Evolutionary conservation across 2,329 filamentous ascomycete genomes (phyloP), one percentile per base, ranked within the genome.

Genomic region (Phyllosticta citrichinensis): DNA sequence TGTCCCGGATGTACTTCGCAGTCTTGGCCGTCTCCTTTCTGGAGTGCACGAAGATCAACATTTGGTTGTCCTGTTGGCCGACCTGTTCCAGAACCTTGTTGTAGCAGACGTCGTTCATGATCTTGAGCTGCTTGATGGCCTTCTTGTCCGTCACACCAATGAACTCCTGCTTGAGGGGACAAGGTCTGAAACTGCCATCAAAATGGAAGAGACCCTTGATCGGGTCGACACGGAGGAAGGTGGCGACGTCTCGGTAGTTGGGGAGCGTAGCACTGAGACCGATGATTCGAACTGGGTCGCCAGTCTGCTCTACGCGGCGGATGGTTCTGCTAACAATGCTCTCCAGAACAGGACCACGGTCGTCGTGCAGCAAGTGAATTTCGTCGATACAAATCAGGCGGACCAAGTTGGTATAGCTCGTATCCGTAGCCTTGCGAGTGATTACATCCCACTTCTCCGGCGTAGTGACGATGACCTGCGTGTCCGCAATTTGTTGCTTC

Each of bases 361-460:
- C 94, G 71, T 99, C 95, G 74, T 99, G 94, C 56, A 99, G 84
- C 70, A 99, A 79, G 80, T 99, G 94, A 66, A 99, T 97, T 75
- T 99, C 94, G 69, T 99, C 94, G 63, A 99, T 97, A 71, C 97
- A 92, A 62, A 99, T 87, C 11, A 99, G 82, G 50, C 93, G 87
- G 25, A 99, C 94, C n/a, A 99, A 83, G 68, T 95, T 96, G 17
- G 92, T 99, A 75, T 99, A 99, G 68, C 91, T 96, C 60, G 94
- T 84, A 72, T 99, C 95, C 1, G 93, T 97, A 6, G 93, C 92
- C 75, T 99, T 99, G 75, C 95, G 86, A 5, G 95, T 99, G 67
- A 99, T 97, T 66, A 99, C 93, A 75, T 99, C 94, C 89, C 91
- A 99, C 77, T 99, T 99, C 75, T 99, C 94, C 20, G 94, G 94